phyloP scores from a whole-genome alignment of 805 yeast genomes.

The Candida qinlingensis region DNA sequence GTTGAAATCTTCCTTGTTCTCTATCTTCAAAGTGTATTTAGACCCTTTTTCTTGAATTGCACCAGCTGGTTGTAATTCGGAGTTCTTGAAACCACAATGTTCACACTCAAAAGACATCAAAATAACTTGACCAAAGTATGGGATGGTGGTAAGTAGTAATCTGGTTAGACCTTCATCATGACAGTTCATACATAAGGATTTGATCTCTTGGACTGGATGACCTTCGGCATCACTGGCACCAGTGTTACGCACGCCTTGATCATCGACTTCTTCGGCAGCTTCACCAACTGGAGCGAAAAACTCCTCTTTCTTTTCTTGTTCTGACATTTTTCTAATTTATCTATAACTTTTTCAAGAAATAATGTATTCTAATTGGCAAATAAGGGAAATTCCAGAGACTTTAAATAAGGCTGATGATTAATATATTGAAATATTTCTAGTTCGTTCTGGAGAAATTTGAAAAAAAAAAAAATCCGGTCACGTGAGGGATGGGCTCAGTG shows the following conservation, averaged over 20 bases:
- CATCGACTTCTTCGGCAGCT: slow-evolving; percentile 44
- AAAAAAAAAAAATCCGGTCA: slow-evolving; percentile 1
- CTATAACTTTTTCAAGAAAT: neutral
- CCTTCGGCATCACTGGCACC: slow-evolving; percentile 84
- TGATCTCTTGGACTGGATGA: slow-evolving; percentile 92
- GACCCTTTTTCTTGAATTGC: slow-evolving; percentile 86
- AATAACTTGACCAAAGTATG: slow-evolving; percentile 85
- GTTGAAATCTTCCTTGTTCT: slow-evolving; percentile 65
- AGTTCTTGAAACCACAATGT: slow-evolving; percentile 86
- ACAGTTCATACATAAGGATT: slow-evolving; percentile 95
- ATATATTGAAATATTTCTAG: neutral
- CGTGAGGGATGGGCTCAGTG: neutral
- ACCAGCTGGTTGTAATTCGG: slow-evolving; percentile 95
- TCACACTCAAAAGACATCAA: slow-evolving; percentile 95
- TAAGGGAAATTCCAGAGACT: neutral
- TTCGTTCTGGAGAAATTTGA: slow-evolving; percentile 4
- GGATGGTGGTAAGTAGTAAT: slow-evolving; percentile 80
- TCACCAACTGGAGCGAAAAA: slow-evolving; percentile 58
- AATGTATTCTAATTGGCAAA: neutral
- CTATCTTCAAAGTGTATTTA: slow-evolving; percentile 64
- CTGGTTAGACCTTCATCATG: slow-evolving; percentile 80
- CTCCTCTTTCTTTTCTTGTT: slow-evolving; percentile 29
- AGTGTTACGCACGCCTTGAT: slow-evolving; percentile 50
- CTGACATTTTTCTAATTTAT: neutral
- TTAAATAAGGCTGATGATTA: neutral